Conservation (phyloP, 108 stramenopile species). For the Hondaea fermentalgiana region DNA sequence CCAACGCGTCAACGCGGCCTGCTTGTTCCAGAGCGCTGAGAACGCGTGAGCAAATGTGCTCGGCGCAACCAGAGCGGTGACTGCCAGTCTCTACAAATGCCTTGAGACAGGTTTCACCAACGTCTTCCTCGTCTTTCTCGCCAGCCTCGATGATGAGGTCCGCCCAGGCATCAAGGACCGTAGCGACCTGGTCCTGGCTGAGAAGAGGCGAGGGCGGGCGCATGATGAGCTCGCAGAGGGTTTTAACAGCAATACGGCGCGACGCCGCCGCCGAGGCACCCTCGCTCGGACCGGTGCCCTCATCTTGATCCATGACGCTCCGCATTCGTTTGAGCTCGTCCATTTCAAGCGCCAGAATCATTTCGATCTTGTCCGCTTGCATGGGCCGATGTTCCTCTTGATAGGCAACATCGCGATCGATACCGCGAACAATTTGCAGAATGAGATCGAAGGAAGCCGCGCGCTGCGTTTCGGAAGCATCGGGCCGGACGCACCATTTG, state of each 20-base stretch:
- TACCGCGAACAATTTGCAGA: background rate
- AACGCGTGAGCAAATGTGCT: background rate
- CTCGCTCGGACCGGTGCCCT: background rate
- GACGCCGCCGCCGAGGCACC: background rate
- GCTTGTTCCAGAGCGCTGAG: background rate
- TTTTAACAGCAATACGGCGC: background rate
- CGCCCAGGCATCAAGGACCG: background rate
- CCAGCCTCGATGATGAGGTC: background rate
- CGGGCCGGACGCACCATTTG: background rate
- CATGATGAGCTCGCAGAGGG: background rate
- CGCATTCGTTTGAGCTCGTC: background rate
- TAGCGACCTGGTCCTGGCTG: background rate
- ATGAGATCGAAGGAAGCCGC: background rate
- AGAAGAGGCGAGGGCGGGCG: background rate
- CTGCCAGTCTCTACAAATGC: background rate
- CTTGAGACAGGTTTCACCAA: background rate
- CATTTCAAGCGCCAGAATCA: background rate
- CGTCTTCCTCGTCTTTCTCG: background rate
- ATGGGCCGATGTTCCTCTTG: background rate
- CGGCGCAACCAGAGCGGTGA: background rate
- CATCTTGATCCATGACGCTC: background rate
- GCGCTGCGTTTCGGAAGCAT: slow-evolving; percentile 6
- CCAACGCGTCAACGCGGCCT: background rate
- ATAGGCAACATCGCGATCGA: background rate
- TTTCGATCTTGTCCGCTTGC: background rate